Percentiles rank a stretch among this genome's conserved stretches.
phyloP scores from a whole-genome alignment of 768 basidiomycete species.

The Termitomyces sp. region DNA sequence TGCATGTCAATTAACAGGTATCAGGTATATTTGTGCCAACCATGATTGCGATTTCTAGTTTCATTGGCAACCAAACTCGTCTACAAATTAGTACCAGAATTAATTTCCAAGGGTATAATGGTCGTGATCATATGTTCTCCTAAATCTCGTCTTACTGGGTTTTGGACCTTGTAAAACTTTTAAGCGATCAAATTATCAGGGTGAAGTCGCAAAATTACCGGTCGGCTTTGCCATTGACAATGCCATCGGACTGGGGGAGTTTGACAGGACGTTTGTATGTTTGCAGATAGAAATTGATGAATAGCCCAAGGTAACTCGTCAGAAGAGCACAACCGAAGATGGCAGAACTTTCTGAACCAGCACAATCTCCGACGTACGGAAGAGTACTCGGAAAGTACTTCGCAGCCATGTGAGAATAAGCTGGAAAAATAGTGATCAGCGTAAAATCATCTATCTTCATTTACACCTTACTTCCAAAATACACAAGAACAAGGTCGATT shows the following conservation, averaged over 20 bases:
- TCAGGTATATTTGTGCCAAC: constrained; percentile 1
- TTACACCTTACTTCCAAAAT: constrained; percentile 83
- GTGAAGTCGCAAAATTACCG: constrained; percentile 21
- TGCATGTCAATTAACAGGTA: not conserved
- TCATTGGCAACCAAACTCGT: constrained; percentile 13
- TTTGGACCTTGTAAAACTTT: constrained; percentile 22
- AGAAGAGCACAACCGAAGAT: constrained; percentile 85
- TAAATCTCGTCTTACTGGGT: constrained; percentile 19
- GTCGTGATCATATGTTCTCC: constrained; percentile 22
- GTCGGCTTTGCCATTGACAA: constrained; percentile 39
- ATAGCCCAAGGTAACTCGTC: constrained; percentile 87
- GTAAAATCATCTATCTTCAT: not conserved
- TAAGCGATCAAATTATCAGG: constrained; percentile 6
- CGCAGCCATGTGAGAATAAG: constrained; percentile 78
- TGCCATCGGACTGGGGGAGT: constrained; percentile 33
- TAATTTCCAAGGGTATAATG: constrained; percentile 32
- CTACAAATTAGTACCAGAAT: constrained; percentile 29
- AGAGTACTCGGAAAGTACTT: constrained; percentile 51
- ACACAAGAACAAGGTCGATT: constrained; percentile 85
- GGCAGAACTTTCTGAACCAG: constrained; percentile 86
- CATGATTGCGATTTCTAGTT: not conserved
- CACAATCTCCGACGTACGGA: constrained; percentile 79
- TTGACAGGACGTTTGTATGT: constrained; percentile 65
- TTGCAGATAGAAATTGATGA: constrained; percentile 92
- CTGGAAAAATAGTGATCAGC: constrained; percentile 21